These are phyloP conservation scores for Pythium scleroteichum DNA, from an alignment of 352 stramenopile genomes.

Conservation along the genomic window DNA sequence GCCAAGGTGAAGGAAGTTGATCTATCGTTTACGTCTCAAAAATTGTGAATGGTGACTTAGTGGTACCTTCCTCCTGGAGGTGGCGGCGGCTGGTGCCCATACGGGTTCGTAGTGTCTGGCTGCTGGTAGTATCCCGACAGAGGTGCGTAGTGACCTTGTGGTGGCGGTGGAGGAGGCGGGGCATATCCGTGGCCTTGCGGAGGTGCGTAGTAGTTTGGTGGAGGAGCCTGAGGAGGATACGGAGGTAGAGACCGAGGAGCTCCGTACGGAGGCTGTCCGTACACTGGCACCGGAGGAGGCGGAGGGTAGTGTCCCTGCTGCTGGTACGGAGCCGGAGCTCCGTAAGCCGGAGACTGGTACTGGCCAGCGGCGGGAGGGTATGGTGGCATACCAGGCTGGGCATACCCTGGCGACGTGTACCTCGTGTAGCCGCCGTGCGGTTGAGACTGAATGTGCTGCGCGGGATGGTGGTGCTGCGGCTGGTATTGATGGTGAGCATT, in stretches of 20 bases:
- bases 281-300: conserved; percentile 21
- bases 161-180: conserved; percentile 14
- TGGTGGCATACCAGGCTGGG: conserved; percentile 8
- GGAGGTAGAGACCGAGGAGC: conserved; percentile 17
- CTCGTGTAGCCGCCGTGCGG: conserved; percentile 29
- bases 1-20: background rate
- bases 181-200: conserved; percentile 18
- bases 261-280: conserved; percentile 15
- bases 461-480: conserved; percentile 4
- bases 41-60: background rate
- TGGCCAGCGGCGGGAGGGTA: conserved; percentile 17
- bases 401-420: conserved; percentile 32
- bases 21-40: background rate
- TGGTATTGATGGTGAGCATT: conserved; percentile 8
- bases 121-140: conserved; percentile 28
- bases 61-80: conserved; percentile 19
- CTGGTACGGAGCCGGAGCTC: conserved; percentile 20
- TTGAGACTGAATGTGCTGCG: conserved; percentile 25
- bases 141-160: conserved; percentile 21
- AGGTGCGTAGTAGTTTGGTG: conserved; percentile 26
- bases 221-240: conserved; percentile 24
- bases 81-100: conserved; percentile 18
- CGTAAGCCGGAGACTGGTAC: conserved; percentile 4
- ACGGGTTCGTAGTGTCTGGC: conserved; percentile 13
- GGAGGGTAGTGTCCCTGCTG: conserved; percentile 18